Base-by-base conservation (phyloP, 2,329 filamentous ascomycete genomes). In the Ophiosphaerella herpotricha region DNA sequence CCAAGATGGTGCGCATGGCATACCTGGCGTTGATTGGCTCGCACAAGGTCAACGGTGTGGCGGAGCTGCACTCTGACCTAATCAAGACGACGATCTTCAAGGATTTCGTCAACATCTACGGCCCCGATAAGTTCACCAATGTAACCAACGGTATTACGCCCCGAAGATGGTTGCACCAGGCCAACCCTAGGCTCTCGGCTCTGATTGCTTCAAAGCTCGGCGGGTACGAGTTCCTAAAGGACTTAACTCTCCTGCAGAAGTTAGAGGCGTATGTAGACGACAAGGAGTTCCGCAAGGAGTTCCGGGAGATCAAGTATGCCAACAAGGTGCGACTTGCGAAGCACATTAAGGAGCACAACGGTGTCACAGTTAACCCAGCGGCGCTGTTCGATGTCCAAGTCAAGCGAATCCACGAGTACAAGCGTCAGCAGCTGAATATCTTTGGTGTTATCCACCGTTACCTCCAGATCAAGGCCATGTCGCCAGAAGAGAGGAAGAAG, bases 41-140 rank as follows among this genome's bases (percentile, higher is more conserved):
- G 32, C 94, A 97, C 84, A 99, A 97, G 80, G 92, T 99, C 79
- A 99, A 99, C 63, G 94, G 94, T 73, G 94, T 99, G 32, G 94
- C 94, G 31, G 94, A 99, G 77, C 79, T 99, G 58, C 94, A 99
- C 77, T 99, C 94, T 0, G 94, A 99, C 71, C 81, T 99, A 50
- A 96, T 99, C 80, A 94, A 94, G 80, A 95, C 92, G 0, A 99
- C 94, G n/a, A 96, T 99, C 63, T 97, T 99, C 85, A 97, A 94
- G 75, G 94, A 99, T 74, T 99, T 99, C 75, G 93, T 99, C 52
- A 83, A 85, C 63, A 90, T 99, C 58, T 99, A 94, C 66, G 94
- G 94, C 2, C 88, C 88, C 0, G 94, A 99, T 81, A 97, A 97
- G 75, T 99, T 99, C 76, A 96, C 90, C 50, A 99, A 99, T 66